Evolutionary conservation across 148 eudicot genomes (phyloP).

Genomic region (Rhododendron mucronatum): DNA sequence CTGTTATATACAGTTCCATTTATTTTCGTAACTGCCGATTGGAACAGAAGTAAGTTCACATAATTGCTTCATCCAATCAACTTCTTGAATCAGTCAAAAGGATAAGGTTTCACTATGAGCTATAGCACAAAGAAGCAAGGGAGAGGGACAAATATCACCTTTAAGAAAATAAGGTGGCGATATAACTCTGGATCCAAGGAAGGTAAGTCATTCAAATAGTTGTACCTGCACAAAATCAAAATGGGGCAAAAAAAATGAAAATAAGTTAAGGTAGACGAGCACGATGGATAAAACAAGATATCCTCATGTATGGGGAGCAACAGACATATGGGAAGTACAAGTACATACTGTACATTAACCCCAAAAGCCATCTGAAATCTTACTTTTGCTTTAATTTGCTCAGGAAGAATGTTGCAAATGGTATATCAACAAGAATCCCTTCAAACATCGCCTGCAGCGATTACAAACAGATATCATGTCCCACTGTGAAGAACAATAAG

Average conservation of each 20-base stretch:
- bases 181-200: constrained; percentile 96
- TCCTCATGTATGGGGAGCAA: neutral
- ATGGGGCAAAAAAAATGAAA: neutral
- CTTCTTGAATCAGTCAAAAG: neutral
- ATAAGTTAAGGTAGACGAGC: neutral
- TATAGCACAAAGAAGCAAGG: neutral
- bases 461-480: neutral
- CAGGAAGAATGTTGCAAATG: constrained; percentile 98
- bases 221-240: constrained; percentile 48
- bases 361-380: constrained; percentile 17
- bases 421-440: constrained; percentile 97
- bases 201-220: constrained; percentile 89
- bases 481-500: neutral
- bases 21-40: neutral
- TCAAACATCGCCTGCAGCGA: constrained; percentile 90
- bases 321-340: neutral
- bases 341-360: neutral
- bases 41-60: neutral
- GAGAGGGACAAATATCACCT: constrained; percentile 40
- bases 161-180: constrained; percentile 87
- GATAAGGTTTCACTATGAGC: neutral
- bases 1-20: neutral
- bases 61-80: neutral
- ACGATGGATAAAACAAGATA: neutral
- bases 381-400: constrained; percentile 97